phyloP scores from a whole-genome alignment of 257 asterid species.

The Solanum medicagineum region DNA sequence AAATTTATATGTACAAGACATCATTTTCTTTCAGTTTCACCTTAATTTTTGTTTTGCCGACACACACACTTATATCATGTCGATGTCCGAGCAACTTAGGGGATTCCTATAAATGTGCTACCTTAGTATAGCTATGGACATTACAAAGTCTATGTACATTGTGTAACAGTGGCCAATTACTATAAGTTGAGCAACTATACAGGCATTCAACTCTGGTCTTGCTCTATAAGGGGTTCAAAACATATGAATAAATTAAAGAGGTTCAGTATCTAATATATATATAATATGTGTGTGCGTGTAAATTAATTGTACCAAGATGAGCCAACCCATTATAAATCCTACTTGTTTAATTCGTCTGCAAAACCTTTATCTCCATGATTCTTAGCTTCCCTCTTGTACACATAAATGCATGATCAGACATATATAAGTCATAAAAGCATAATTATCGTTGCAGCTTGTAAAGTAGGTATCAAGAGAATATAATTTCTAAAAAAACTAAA shows the following conservation, averaged over 20 bases:
- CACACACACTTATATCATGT: too few relatives aligned
- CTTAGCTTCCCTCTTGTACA: background rate
- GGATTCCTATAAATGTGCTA: too few relatives aligned
- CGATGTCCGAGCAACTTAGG: too few relatives aligned
- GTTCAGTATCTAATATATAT: too few relatives aligned
- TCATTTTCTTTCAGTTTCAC: too few relatives aligned
- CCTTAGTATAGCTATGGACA: too few relatives aligned
- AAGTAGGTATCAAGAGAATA: background rate
- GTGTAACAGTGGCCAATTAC: background rate
- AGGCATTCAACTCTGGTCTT: background rate
- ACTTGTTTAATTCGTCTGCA: background rate
- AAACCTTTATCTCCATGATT: background rate
- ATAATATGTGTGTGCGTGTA: too few relatives aligned
- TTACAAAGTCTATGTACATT: background rate
- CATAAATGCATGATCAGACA: background rate
- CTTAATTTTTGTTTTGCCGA: too few relatives aligned
- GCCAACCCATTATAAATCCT: background rate
- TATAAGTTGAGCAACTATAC: background rate
- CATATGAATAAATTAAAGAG: too few relatives aligned
- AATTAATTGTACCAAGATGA: background rate
- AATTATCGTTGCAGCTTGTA: background rate
- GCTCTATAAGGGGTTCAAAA: too few relatives aligned
- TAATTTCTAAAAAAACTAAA: background rate
- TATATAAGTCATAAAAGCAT: background rate
- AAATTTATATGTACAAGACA: too few relatives aligned